Conservation (phyloP, 192 early-diverging fungal genomes). For the Diversispora epigaea region DNA sequence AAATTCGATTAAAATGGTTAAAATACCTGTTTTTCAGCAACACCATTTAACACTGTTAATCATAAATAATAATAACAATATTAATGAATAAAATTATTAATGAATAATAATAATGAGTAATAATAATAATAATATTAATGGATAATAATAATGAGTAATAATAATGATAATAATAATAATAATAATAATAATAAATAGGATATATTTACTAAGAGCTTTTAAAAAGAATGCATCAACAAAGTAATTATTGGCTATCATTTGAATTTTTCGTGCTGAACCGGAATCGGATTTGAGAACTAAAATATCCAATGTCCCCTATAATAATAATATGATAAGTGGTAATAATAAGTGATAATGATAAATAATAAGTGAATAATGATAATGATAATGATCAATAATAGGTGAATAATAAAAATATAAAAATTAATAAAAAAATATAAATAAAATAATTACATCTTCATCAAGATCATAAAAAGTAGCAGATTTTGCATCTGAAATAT, state of each 20-base stretch:
- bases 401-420: background rate
- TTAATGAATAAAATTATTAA: too few species aligned
- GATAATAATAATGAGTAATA: background rate
- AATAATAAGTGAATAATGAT: background rate
- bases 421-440: constrained; percentile 13
- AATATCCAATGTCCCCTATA: constrained; percentile 78
- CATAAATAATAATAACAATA: background rate
- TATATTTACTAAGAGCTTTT: constrained; percentile 73
- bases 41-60: constrained; percentile 26
- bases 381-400: background rate
- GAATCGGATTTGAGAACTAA: constrained; percentile 56
- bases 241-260: constrained; percentile 82
- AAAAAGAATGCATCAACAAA: constrained; percentile 95
- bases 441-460: constrained; percentile 68
- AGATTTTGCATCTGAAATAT: constrained; percentile 50
- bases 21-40: constrained; percentile 17
- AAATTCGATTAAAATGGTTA: background rate
- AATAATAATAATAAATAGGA: background rate
- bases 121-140: background rate
- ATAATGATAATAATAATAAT: background rate
- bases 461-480: constrained; percentile 89
- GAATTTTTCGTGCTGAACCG: constrained; percentile 47
- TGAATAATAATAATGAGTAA: background rate
- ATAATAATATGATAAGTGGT: background rate
- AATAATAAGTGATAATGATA: too few species aligned